These are phyloP conservation scores for Anisodus acutangulus DNA, from an alignment of 257 asterid species.

Conservation along the genomic window DNA sequence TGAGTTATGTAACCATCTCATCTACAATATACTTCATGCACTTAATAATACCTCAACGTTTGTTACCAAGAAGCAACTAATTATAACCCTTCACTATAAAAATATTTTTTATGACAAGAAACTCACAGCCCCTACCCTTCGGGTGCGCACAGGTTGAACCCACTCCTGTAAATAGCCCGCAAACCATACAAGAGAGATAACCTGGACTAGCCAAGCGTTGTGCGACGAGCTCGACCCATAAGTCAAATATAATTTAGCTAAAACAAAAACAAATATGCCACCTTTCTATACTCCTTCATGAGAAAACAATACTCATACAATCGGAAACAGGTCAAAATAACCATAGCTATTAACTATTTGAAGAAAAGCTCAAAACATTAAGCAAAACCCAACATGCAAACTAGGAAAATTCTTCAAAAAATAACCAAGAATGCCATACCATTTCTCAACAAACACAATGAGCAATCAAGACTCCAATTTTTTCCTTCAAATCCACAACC, in stretches of 20 bases:
- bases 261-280: neutral
- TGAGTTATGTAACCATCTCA: neutral
- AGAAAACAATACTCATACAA: neutral
- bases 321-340: neutral
- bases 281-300: constrained; percentile 13
- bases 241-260: neutral
- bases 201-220: no score
- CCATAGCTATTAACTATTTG: constrained; percentile 19
- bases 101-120: neutral
- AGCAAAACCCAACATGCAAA: constrained; percentile 27
- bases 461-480: constrained; percentile 34
- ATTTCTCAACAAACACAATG: constrained; percentile 34
- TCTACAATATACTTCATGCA: neutral
- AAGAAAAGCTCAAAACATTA: constrained; percentile 7
- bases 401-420: constrained; percentile 1
- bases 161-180: no score
- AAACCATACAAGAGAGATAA: no score
- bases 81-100: constrained; percentile 5
- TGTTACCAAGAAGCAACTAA: neutral
- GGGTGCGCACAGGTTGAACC: no score
- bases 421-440: constrained; percentile 33
- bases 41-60: neutral
- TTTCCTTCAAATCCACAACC: constrained; percentile 36
- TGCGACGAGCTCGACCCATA: no score
- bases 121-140: no score